phyloP scores from a whole-genome alignment of 2,329 filamentous ascomycete species.

The Aspergillus sclerotialis region DNA sequence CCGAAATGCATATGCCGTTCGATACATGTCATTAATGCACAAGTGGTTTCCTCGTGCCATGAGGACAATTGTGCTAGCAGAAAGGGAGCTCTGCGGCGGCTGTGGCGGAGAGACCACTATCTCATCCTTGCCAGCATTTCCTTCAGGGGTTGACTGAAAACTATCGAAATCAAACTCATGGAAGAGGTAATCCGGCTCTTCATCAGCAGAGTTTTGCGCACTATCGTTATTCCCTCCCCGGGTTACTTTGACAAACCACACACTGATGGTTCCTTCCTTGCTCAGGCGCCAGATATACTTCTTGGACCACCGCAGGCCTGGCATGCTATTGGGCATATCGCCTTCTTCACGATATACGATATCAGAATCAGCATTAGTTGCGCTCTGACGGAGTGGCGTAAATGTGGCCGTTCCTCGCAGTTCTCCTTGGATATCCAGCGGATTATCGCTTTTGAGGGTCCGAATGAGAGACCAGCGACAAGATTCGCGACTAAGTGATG shows the following conservation, averaged over 20 bases:
- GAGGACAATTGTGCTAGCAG: constrained; percentile 20
- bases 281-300: constrained; percentile 40
- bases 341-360: constrained; percentile 39
- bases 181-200: constrained; percentile 38
- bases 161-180: constrained; percentile 33
- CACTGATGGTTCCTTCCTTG: constrained; percentile 26
- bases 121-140: constrained; percentile 3
- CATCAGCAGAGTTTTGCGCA: no score
- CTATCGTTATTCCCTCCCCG: constrained; percentile 8
- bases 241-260: constrained; percentile 39
- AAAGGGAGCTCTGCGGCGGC: constrained; percentile 12
- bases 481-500: constrained; percentile 19
- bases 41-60: constrained; percentile 37
- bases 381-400: constrained; percentile 11
- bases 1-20: constrained; percentile 38
- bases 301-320: constrained; percentile 29
- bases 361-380: constrained; percentile 8
- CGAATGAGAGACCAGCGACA: constrained; percentile 31
- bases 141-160: constrained; percentile 2
- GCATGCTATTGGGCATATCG: constrained; percentile 26
- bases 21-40: constrained; percentile 42
- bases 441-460: constrained; percentile 34
- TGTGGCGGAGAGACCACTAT: constrained; percentile 17
- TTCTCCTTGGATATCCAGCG: constrained; percentile 34
- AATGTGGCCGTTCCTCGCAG: constrained; percentile 36